Percentiles rank a stretch among this genome's conserved stretches.
Conservation (phyloP, 129 eudicot species). For the Flaveria trinervia region DNA sequence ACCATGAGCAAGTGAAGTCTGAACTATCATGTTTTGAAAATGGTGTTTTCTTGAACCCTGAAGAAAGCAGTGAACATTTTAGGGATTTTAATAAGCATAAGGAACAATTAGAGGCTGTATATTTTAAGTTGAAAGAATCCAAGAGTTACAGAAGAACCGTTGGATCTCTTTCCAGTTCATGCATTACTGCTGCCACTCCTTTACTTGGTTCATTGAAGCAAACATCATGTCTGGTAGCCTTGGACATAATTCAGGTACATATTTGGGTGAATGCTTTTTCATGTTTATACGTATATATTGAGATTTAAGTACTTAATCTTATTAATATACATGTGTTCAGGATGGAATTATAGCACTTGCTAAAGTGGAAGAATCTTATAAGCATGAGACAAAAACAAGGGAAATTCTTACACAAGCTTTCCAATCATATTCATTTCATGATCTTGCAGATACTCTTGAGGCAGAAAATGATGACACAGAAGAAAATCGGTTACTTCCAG, state of each 20-base stretch:
- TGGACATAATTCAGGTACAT: slow-evolving; percentile 73
- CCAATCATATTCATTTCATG: slow-evolving; percentile 47
- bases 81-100: slow-evolving; percentile 28
- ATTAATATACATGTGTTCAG: slow-evolving; percentile 37
- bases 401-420: slow-evolving; percentile 52
- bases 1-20: slow-evolving; percentile 41
- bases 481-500: slow-evolving; percentile 91
- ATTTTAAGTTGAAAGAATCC: slow-evolving; percentile 64
- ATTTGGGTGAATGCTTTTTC: neutral
- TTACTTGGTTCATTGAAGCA: slow-evolving; percentile 66
- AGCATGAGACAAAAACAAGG: slow-evolving; percentile 61
- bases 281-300: neutral
- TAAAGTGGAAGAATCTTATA: slow-evolving; percentile 77
- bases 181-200: slow-evolving; percentile 75
- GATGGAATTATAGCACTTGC: slow-evolving; percentile 68
- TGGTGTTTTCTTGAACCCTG: slow-evolving; percentile 19
- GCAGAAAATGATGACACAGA: slow-evolving; percentile 59
- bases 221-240: slow-evolving; percentile 64
- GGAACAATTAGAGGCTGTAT: slow-evolving; percentile 58
- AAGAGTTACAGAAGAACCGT: slow-evolving; percentile 70
- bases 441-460: slow-evolving; percentile 66
- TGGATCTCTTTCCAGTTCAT: slow-evolving; percentile 82
- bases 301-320: neutral
- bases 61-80: slow-evolving; percentile 45
- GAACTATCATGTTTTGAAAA: slow-evolving; percentile 26